Base-by-base conservation (phyloP, 257 asterid genomes). In the Fraxinus cuspidata region DNA sequence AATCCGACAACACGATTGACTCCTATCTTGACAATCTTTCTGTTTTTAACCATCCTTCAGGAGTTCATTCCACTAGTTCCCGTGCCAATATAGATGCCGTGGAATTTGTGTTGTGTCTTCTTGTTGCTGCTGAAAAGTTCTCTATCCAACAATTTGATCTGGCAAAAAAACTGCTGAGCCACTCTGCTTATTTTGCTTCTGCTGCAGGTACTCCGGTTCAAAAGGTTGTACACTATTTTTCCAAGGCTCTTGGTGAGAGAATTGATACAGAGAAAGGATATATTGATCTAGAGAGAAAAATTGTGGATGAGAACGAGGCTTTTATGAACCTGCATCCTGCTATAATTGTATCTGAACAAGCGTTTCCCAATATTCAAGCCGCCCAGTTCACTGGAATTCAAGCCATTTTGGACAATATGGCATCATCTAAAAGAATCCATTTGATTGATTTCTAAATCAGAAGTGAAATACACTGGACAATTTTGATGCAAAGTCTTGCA, bases 191-290 rank as follows among this genome's bases (percentile, higher is more conserved):
- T 3, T 32, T 81, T 28, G 79, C 86, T 64, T 72, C 77, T 18
- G 21, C 37, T 27, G 28, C 71, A 18, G 86, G 80, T 0, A 82
- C 11, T 71, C 80, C 84, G 15, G 71, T 73, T 2, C 82, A 83
- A 37, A 84, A 86, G 72, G 75, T 74, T 1, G 83, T 74, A 3
- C 69, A 64, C 44, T 83, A 74, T 12, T 79, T 85, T 9, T 38
- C 85, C 5, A 76, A 77, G 49, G 89, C 92, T 42, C 83, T 88
- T 66, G 34, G 76, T 7, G 81, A 83, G 79, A 82, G 85, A 47
- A 84, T 86, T 8, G 65, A 34, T 18, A 27, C 49, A 35, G 86
- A 85, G 40, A 74, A 44, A 32, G 86, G 87, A 10, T 37, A 73
- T 44, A 74, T 74, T 32, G 79, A 80, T 68, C 64, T 35, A 0